phyloP scores from a whole-genome alignment of 768 basidiomycete genomes.

The Amanita brunnescens region DNA sequence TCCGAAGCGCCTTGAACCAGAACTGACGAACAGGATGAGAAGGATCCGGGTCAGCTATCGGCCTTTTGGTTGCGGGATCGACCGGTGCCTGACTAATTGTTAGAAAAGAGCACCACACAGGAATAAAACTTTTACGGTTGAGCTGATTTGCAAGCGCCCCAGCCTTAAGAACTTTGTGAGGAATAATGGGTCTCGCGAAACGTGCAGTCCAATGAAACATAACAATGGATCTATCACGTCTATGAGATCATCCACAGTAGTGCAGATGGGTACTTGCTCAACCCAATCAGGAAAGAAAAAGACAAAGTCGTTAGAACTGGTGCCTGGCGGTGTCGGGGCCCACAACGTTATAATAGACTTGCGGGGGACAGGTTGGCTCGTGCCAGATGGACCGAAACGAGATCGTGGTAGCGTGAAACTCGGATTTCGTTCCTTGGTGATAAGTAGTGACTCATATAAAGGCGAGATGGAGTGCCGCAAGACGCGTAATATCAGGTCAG shows the following conservation, averaged over 20 bases:
- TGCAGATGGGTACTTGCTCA: conserved; percentile 58
- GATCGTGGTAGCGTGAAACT: conserved; percentile 57
- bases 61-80: conserved; percentile 57
- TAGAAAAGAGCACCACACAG: background rate
- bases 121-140: conserved; percentile 32
- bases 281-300: conserved; percentile 90
- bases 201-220: conserved; percentile 70
- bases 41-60: conserved; percentile 42
- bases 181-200: conserved; percentile 70
- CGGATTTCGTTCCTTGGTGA: conserved; percentile 50
- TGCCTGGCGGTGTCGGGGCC: conserved; percentile 77
- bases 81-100: conserved; percentile 28
- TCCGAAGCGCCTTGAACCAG: conserved; percentile 77
- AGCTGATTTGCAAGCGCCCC: conserved; percentile 54
- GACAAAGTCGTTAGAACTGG: conserved; percentile 64
- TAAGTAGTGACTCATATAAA: conserved; percentile 49
- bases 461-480: conserved; percentile 60
- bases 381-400: conserved; percentile 53
- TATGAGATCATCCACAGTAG: conserved; percentile 56
- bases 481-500: conserved; percentile 78
- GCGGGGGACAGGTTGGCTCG: conserved; percentile 41
- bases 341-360: conserved; percentile 65
- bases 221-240: conserved; percentile 74
- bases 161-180: conserved; percentile 75
- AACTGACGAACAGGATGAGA: conserved; percentile 58